Base-by-base conservation (phyloP, 495 filamentous ascomycete genomes). In the Talaromyces nanjingensis region DNA sequence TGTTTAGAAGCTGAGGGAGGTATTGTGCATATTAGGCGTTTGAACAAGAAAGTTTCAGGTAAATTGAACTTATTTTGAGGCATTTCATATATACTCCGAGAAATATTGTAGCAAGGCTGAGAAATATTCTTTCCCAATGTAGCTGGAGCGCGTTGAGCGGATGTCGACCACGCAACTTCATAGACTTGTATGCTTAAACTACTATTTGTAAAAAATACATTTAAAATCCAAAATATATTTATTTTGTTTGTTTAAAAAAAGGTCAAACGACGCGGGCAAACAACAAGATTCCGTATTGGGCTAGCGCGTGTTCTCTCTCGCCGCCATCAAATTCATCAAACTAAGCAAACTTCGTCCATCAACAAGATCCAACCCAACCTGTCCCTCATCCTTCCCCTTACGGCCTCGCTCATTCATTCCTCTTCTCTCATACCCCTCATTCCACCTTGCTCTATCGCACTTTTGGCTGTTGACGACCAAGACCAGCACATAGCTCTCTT, bases 1-100 rank as follows among this genome's bases (percentile, higher is more conserved):
- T 97, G 69, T 96, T 96, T 71, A 83, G 86, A 65, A 83, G 74
- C 69, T 83, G 61, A 72, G 29, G 6, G 34, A 49, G 42, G 2
- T 18, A 5, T 31, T 49, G 42, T 18, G 18, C 53, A 56, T n/a
- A 27, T 6, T 31, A 56, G 53, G 27, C 53, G 53, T 29, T 56
- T 3, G 1, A 25, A 11, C 1, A 4, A 14, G 14, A 18, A 45
- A 20, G 0, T 49, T 8, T 2, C 18, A 49, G 18, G 5, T 20
- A 49, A 49, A 12, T 20, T 49, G 45, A 49, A 20, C n/a, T 5
- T 42, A 42, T 42, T 16, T 24, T 4, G 37, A 42, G 1, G 14
- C 12, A 9, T 3, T 42, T 42, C 1, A 14, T 16, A 42, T 42
- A 42, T 42, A 42, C 37, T 42, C 37, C 37, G 14, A 16, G 2